Base-by-base conservation (phyloP, 176 grass and related monocot species). In the Triticum dicoccoides region DNA sequence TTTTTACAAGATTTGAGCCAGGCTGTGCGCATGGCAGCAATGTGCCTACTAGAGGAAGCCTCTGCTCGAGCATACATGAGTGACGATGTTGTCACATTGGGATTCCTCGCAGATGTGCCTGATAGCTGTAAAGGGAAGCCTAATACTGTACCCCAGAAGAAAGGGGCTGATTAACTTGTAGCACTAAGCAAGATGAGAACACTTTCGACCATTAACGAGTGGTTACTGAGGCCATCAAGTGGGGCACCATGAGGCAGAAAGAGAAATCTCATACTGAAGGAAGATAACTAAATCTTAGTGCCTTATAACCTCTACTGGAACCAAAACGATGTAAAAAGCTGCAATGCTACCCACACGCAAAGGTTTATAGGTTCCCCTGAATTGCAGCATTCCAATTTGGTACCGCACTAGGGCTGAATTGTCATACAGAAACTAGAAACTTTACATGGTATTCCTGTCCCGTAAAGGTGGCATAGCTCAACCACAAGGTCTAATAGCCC, bases 221-320 rank as follows among this genome's bases (percentile, higher is more conserved):
- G 39, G 88, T 86, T 71, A 83, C 82, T 5, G 87, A 90, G 20
- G 88, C 93, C 42, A 90, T 93, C 39, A 41, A 8, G 39, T 41
- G 39, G 39, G 39, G 39, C 39, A 41, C 39, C 39, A 41, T 41
- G 8, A 97, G 89, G 71, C 82, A 83, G 68, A 83, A 80, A 15
- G 65, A 89, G 65, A 81, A 82, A 61, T 41, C 52, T 65, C 82
- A 81, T 21, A 76, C 13, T 44, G 39, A 66, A 83, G 86, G 47
- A 88, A 83, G 37, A 77, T 23, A 81, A 68, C 39, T 80, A 69
- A 77, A 12, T 77, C 38, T 51, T 58, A 90, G 65, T 72, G 70
- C 23, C 35, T 33, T 59, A 21, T 44, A 70, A 66, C 51, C 38
- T 78, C 71, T 42, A 42, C 37, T 77, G 78, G 86, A n/a, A 39